phyloP scores from a whole-genome alignment of 331 rosid genomes.

The Erythrophleum ivorense region DNA sequence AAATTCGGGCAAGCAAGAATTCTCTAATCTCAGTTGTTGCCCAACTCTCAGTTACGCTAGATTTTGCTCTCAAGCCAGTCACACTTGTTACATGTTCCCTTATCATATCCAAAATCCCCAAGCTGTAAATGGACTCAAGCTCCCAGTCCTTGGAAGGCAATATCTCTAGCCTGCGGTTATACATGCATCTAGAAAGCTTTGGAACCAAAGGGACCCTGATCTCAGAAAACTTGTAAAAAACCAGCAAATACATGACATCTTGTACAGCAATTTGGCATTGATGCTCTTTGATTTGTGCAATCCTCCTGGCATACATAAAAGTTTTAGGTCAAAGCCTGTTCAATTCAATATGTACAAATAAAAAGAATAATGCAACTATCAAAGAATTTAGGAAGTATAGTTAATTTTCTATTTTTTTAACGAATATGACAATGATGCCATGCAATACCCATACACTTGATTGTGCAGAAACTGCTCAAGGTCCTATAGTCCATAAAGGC shows the following conservation, averaged over 20 bases:
- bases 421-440: constrained; percentile 7
- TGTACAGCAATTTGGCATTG: constrained; percentile 78
- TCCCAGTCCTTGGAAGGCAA: constrained; percentile 93
- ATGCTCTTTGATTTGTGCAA: constrained; percentile 85
- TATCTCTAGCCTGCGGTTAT: constrained; percentile 89
- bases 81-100: constrained; percentile 76
- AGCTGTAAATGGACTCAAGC: constrained; percentile 78
- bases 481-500: not conserved
- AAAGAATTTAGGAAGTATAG: constrained; percentile 27
- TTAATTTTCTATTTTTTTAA: constrained; percentile 21
- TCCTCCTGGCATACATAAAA: constrained; percentile 75
- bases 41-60: constrained; percentile 87
- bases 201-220: constrained; percentile 86
- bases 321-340: constrained; percentile 39
- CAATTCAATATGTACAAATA: constrained; percentile 22
- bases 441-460: constrained; percentile 7
- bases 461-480: constrained; percentile 24
- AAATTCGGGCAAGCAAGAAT: constrained; percentile 61
- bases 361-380: constrained; percentile 17
- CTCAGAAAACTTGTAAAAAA: constrained; percentile 84
- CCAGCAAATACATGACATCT: constrained; percentile 85
- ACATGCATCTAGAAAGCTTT: constrained; percentile 77
- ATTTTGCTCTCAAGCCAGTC: constrained; percentile 84
- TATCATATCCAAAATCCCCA: constrained; percentile 79
- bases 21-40: constrained; percentile 70